Percentiles rank a stretch among this genome's conserved stretches.
Conservation (phyloP, 345 rosid genomes). For the Hibiscus trionum region DNA sequence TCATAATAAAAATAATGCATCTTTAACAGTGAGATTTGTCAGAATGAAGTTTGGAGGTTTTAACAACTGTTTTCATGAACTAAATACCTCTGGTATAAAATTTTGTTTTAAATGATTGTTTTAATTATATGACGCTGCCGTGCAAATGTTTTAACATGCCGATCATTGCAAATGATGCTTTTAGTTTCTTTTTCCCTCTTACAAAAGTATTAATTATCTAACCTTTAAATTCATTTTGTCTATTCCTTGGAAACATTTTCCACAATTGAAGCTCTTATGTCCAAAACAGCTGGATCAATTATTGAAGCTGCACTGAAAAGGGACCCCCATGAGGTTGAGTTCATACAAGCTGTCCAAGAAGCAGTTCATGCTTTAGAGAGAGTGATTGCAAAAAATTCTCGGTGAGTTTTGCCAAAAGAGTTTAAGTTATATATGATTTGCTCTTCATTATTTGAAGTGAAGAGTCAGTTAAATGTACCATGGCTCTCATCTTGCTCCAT, state of each 20-base stretch:
- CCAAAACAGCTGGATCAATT: slow-evolving; percentile 97
- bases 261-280: slow-evolving; percentile 85
- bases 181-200: background rate
- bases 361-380: slow-evolving; percentile 94
- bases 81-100: too few relatives aligned
- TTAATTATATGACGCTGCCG: too few relatives aligned
- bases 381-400: slow-evolving; percentile 89
- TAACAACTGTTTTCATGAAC: too few relatives aligned
- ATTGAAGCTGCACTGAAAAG: slow-evolving; percentile 79
- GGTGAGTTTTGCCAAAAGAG: slow-evolving; percentile 51
- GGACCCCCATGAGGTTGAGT: slow-evolving; percentile 94
- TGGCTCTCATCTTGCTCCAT: slow-evolving; percentile 15
- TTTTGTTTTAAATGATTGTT: too few relatives aligned
- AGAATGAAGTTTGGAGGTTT: too few relatives aligned
- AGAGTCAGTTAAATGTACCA: slow-evolving; percentile 1
- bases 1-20: too few relatives aligned
- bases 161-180: background rate
- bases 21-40: too few relatives aligned
- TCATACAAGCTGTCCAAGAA: slow-evolving; percentile 92
- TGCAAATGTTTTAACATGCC: too few relatives aligned
- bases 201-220: background rate
- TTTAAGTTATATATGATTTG: slow-evolving; percentile 20
- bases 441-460: slow-evolving; percentile 15
- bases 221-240: slow-evolving; percentile 9
- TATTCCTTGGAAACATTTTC: slow-evolving; percentile 17